These are phyloP conservation scores for Xerocomellus amylosporus DNA, from an alignment of 768 basidiomycete species.

Conservation along the genomic window DNA sequence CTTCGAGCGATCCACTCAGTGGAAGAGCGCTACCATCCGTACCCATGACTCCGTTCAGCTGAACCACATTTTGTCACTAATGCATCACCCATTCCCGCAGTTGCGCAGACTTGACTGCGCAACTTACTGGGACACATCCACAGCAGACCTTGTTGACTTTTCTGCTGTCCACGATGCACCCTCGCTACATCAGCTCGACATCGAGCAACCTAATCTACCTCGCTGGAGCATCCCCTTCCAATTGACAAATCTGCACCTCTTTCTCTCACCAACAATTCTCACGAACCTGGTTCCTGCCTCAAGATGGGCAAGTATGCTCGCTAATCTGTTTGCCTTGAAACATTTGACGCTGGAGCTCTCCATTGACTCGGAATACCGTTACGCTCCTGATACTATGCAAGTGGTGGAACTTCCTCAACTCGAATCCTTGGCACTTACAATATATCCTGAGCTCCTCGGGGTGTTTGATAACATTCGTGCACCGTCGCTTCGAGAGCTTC, in stretches of 20 bases:
- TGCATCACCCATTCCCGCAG: conserved; percentile 35
- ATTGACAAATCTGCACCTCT: conserved; percentile 36
- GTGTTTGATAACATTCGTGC: conserved; percentile 30
- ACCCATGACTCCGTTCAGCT: conserved; percentile 38
- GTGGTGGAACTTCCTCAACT: conserved; percentile 24
- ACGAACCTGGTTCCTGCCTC: conserved; percentile 21
- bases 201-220: conserved; percentile 38
- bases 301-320: conserved; percentile 34
- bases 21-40: conserved; percentile 44
- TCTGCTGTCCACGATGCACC: conserved; percentile 35
- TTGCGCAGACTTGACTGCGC: conserved; percentile 35
- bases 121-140: conserved; percentile 30
- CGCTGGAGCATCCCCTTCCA: conserved; percentile 32
- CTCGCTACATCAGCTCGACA: conserved; percentile 32
- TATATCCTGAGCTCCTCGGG: conserved; percentile 31
- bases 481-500: conserved; percentile 38
- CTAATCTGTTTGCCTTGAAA: conserved; percentile 40
- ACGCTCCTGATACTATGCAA: conserved; percentile 13
- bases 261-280: conserved; percentile 25
- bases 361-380: conserved; percentile 22
- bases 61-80: conserved; percentile 39
- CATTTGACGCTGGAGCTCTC: conserved; percentile 41
- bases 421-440: conserved; percentile 29
- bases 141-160: conserved; percentile 25
- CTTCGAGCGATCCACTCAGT: conserved; percentile 38